Evolutionary conservation across 208 protist genomes (phyloP), one percentile per base, ranked within the genome.

Genomic region (Phytomonas sp.): DNA sequence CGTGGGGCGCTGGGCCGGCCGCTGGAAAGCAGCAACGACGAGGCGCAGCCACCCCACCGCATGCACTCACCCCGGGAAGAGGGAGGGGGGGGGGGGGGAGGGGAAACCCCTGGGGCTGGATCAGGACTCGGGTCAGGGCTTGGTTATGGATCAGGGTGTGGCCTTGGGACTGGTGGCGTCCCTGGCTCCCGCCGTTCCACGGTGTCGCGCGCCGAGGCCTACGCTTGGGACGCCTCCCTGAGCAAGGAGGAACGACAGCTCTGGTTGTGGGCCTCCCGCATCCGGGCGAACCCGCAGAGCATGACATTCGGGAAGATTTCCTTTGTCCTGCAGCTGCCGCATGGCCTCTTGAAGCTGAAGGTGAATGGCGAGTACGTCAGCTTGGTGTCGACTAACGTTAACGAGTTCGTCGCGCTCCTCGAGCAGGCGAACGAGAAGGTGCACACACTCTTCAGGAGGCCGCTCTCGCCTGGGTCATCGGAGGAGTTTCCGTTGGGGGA

Each of bases 331-430:
- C 64, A 64, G 11, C 64, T 68, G 9, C 64, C 64, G 4, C 8
- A 34, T 4, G 37, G 62, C 28, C 37, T 53, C 36, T 69, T 84
- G 13, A 62, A 70, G 60, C 73, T 87, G 7, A 74, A 74, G 32
- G 61, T 62, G 20, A 79, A 82, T 51, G 79, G 71, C 23, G 59
- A 67, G 33, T 73, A 70, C 20, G 70, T 80, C 8, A 60, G 69
- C 2, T 73, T 87, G 29, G 76, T 72, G 17, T 73, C 73, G 60
- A 32, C 74, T 34, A 87, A 87, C 76, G 63, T 81, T 17, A 67
- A 72, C 30, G 60, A 80, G 51, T 87, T 87, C 59, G 71, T 77
- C 46, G 68, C 62, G 36, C 53, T 67, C 4, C 70, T 72, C 1
- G 67, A 78, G 63, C n/a, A 40, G 37, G 62, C 70, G 40, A 76